phyloP scores from a whole-genome alignment of 163 green algal species.

The Chlamydomonas reinhardtii region DNA sequence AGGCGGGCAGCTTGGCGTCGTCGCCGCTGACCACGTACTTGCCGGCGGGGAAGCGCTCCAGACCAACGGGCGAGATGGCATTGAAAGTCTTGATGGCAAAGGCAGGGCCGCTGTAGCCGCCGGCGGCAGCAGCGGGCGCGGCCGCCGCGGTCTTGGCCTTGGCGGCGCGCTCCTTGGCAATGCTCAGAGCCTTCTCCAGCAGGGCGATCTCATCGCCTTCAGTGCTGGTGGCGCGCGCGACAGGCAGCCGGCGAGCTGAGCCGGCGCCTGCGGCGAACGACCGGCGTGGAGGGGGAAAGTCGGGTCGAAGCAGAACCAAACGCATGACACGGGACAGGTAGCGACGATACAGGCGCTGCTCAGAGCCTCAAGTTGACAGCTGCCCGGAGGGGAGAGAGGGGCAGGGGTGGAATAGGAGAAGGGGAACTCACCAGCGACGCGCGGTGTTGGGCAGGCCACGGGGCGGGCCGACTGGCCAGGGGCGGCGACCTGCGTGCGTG shows the following conservation, averaged over 20 bases:
- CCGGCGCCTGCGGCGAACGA: too few relatives aligned
- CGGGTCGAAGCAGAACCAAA: too few relatives aligned
- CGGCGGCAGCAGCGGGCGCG: background rate
- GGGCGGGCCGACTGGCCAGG: too few relatives aligned
- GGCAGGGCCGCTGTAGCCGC: slow-evolving; percentile 10
- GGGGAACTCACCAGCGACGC: too few relatives aligned
- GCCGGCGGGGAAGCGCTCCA: slow-evolving; percentile 59
- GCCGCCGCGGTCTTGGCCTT: slow-evolving; percentile 23
- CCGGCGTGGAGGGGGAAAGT: too few relatives aligned
- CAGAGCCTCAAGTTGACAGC: too few relatives aligned
- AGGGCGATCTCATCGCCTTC: slow-evolving; percentile 46
- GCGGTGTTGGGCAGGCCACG: too few relatives aligned
- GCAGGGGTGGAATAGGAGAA: too few relatives aligned
- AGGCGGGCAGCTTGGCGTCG: slow-evolving; percentile 45
- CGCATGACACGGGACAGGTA: too few relatives aligned
- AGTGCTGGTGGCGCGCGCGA: background rate
- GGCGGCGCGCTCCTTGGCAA: slow-evolving; percentile 35
- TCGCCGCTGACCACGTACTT: slow-evolving; percentile 64
- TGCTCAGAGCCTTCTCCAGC: slow-evolving; percentile 46
- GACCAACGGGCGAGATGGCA: slow-evolving; percentile 64
- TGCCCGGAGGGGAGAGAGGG: too few relatives aligned
- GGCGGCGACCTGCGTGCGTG: too few relatives aligned
- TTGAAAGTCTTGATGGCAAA: slow-evolving; percentile 74
- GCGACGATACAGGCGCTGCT: too few relatives aligned
- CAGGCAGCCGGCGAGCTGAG: background rate